A percentile compares a stretch with the other conserved stretches of the same genome.
Evolutionary conservation across 305 asterid genomes (phyloP).

Genomic region (Nicotiana rustica): DNA sequence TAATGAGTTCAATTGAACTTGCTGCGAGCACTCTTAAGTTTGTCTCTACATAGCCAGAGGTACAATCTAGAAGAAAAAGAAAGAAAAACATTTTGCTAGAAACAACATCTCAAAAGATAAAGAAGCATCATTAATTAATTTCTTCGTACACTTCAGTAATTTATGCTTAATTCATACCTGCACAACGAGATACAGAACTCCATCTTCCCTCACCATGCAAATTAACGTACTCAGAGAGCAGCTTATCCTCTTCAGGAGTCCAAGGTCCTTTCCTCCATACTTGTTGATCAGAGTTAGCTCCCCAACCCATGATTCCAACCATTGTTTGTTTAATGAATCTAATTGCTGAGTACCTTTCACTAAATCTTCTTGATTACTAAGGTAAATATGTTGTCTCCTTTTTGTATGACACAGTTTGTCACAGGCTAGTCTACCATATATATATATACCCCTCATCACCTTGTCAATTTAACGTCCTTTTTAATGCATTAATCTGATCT

Average conservation of each 20-base stretch:
- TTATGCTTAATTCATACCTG: constrained; percentile 50
- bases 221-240: constrained; percentile 61
- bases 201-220: constrained; percentile 86
- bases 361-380: constrained; percentile 26
- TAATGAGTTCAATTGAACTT: neutral
- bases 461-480: constrained; percentile 44
- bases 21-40: no score
- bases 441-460: constrained; percentile 39
- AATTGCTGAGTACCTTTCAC: neutral
- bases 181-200: constrained; percentile 69
- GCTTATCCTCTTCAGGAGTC: constrained; percentile 79
- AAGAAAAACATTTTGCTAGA: neutral
- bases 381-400: constrained; percentile 44
- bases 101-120: neutral
- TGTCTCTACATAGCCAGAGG: neutral
- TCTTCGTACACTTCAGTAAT: neutral
- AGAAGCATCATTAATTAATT: neutral
- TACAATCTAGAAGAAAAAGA: neutral
- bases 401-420: constrained; percentile 49
- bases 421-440: constrained; percentile 33
- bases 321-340: neutral
- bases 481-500: constrained; percentile 44
- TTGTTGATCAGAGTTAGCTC: constrained; percentile 45
- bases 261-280: constrained; percentile 91
- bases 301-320: constrained; percentile 49